Evolutionary conservation across 2,329 filamentous ascomycete species (phyloP).

Genomic region (Fusarium sp.): DNA sequence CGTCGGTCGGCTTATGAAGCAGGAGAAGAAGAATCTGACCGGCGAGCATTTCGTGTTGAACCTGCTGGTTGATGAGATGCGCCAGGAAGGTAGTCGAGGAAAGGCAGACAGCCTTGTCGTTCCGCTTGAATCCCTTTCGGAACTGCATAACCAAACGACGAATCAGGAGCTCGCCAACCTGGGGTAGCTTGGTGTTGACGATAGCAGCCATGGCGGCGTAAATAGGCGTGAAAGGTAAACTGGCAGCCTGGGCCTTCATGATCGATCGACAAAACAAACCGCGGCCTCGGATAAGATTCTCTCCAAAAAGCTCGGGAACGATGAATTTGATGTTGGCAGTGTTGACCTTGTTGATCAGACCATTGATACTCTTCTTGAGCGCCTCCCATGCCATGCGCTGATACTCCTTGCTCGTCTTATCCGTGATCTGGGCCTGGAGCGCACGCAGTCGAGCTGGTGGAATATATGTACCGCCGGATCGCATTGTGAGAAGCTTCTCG

Average conservation of each 20-base stretch:
- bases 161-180: slow-evolving; percentile 90
- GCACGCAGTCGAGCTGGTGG: slow-evolving; percentile 90
- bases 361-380: slow-evolving; percentile 98
- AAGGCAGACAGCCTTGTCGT: slow-evolving; percentile 95
- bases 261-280: slow-evolving; percentile 95
- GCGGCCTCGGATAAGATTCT: slow-evolving; percentile 91
- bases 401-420: slow-evolving; percentile 95
- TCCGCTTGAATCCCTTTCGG: slow-evolving; percentile 92
- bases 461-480: slow-evolving; percentile 95
- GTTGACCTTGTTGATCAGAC: slow-evolving; percentile 99
- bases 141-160: slow-evolving; percentile 90
- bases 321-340: slow-evolving; percentile 98
- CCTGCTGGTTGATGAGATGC: slow-evolving; percentile 95
- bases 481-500: slow-evolving; percentile 89
- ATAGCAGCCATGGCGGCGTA: slow-evolving; percentile 96
- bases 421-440: slow-evolving; percentile 94
- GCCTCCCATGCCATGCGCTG: slow-evolving; percentile 99
- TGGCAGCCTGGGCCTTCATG: slow-evolving; percentile 98
- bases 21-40: slow-evolving; percentile 93
- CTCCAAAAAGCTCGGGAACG: slow-evolving; percentile 92
- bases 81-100: slow-evolving; percentile 95
- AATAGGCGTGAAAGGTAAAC: slow-evolving; percentile 94
- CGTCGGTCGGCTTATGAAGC: slow-evolving; percentile 93
- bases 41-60: slow-evolving; percentile 91
- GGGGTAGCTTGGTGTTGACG: slow-evolving; percentile 95